phyloP scores from a whole-genome alignment of 2,329 filamentous ascomycete genomes.

The Rhynchosporium secalis region DNA sequence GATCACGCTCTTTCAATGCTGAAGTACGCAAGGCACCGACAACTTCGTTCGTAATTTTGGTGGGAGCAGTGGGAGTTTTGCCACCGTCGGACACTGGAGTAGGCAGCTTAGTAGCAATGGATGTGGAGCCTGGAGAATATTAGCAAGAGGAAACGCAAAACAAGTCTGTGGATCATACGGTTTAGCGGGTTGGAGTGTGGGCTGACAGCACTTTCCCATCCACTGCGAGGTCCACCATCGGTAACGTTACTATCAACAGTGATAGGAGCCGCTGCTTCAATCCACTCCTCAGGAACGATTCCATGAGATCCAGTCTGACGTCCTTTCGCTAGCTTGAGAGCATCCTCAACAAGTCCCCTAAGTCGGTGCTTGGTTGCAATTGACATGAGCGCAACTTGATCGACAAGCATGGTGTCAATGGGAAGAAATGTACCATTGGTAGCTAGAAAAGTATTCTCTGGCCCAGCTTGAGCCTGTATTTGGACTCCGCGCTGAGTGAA shows the following conservation, averaged over 20 bases:
- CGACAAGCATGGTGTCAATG: slow-evolving; percentile 72
- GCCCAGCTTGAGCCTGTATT: slow-evolving; percentile 57
- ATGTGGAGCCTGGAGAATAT: slow-evolving; percentile 37
- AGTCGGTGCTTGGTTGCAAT: slow-evolving; percentile 80
- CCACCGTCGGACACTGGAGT: slow-evolving; percentile 50
- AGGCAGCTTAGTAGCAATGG: slow-evolving; percentile 44
- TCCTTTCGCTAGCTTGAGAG: slow-evolving; percentile 66
- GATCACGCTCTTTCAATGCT: slow-evolving; percentile 65
- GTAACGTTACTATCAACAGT: slow-evolving; percentile 38
- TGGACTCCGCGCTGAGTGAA: slow-evolving; percentile 44
- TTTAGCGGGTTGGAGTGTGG: slow-evolving; percentile 58
- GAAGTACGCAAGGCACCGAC: slow-evolving; percentile 58
- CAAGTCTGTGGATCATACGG: slow-evolving; percentile 49
- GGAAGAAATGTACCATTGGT: slow-evolving; percentile 71
- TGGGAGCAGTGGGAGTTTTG: slow-evolving; percentile 48
- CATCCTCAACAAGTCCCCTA: slow-evolving; percentile 74
- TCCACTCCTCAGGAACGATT: slow-evolving; percentile 73
- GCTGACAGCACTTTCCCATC: slow-evolving; percentile 52
- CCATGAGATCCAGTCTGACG: slow-evolving; percentile 80
- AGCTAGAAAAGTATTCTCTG: slow-evolving; percentile 62
- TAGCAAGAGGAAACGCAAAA: slow-evolving; percentile 24
- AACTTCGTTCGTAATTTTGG: slow-evolving; percentile 45
- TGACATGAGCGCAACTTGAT: slow-evolving; percentile 80
- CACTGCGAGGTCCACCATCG: slow-evolving; percentile 38
- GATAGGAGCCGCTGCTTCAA: slow-evolving; percentile 62